Evolutionary conservation across 2,329 filamentous ascomycete species (phyloP), one percentile per base, ranked within the genome.

Genomic region (Aspergillus texensis): DNA sequence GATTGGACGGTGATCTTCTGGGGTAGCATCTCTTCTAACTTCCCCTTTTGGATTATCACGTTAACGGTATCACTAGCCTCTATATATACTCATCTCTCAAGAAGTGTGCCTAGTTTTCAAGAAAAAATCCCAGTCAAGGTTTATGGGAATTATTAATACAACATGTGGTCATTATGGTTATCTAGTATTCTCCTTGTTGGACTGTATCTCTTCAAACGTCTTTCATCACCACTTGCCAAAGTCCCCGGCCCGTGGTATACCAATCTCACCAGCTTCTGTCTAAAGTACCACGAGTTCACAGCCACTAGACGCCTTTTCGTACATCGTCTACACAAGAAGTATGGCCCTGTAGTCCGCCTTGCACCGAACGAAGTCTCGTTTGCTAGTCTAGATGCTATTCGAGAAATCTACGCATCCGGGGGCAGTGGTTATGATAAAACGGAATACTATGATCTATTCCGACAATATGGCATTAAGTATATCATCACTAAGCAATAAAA

Each of bases 341-440:
- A 76, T 61, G 74, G 74, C 0, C 63, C 70, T 10, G 65, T 72
- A 2, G 74, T 76, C 16, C 72, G 74, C 1, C 60, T 77, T 8
- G 66, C 69, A 1, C 74, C 75, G 0, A 74, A 75, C 53, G 74
- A 76, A 58, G 65, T 74, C 12, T 75, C 74, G 1, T 75, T 77
- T 39, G 68, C 67, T 1, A 70, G 67, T 21, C 34, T 73, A 8
- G 69, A 74, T 26, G 74, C 71, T 3, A 71, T 76, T 24, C 72
- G 71, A 36, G 73, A 74, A 32, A 76, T 76, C 12, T 76, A 76
- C 61, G 67, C 69, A 1, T 73, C 71, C 2, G 74, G 74, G 8
- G 75, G 75, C 0, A 77, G 75, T 57, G 76, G 75, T 1, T 78
- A 77, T 60, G 75, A 78, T 55, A 78, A 77, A 62, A 77, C 76